Conservation (phyloP, 306 rosid species). For the Gillenia trifoliata region DNA sequence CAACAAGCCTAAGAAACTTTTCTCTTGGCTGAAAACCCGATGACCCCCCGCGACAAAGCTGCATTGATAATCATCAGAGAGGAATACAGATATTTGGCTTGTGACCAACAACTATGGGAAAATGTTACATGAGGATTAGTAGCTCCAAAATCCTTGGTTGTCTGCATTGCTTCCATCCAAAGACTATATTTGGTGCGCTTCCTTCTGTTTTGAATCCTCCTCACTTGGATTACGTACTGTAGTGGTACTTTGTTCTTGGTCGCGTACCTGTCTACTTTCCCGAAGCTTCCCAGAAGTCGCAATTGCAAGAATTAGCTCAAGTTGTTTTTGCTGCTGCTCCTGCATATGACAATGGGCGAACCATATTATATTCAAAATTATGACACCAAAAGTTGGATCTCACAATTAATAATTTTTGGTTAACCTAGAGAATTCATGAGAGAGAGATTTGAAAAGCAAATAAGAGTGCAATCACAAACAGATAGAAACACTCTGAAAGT, state of each 20-base stretch:
- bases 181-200: conserved; percentile 54
- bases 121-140: background rate
- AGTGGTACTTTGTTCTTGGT: conserved; percentile 26
- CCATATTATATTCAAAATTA: conserved; percentile 9
- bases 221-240: conserved; percentile 29
- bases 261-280: conserved; percentile 43
- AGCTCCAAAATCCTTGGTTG: conserved; percentile 5
- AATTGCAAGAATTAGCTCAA: conserved; percentile 77
- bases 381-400: background rate
- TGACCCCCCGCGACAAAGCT: background rate
- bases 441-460: background rate
- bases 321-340: conserved; percentile 92
- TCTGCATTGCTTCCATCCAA: background rate
- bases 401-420: background rate
- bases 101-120: conserved; percentile 5
- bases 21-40: background rate
- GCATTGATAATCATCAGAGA: background rate
- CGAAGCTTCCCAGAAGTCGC: conserved; percentile 58
- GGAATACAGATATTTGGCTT: background rate
- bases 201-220: conserved; percentile 47
- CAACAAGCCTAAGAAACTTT: background rate
- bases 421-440: background rate
- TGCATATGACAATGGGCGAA: conserved; percentile 19
- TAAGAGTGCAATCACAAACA: background rate
- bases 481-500: background rate